A percentile compares a stretch with the other conserved stretches of the same genome.
Evolutionary conservation across 1,284 basidiomycete genomes (phyloP).

Genomic region (Ustilago sp.): DNA sequence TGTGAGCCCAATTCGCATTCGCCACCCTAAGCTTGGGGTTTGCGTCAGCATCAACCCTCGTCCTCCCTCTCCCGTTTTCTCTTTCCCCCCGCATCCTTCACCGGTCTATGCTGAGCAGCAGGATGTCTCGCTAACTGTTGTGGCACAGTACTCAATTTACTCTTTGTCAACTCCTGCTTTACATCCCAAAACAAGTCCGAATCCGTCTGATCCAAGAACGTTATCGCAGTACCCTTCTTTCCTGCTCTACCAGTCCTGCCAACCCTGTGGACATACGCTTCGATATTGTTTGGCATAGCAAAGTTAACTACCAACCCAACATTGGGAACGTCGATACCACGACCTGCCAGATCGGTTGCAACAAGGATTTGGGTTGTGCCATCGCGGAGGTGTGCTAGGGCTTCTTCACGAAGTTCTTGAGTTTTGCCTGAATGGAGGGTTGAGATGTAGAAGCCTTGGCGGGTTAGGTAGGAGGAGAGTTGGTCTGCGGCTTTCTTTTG

Average conservation of each 20-base stretch:
- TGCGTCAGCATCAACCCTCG: conserved; percentile 18
- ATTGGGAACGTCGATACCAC: conserved; percentile 98
- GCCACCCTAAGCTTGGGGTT: neutral
- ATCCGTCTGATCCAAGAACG: conserved; percentile 94
- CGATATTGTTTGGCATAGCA: conserved; percentile 95
- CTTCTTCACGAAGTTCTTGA: conserved; percentile 94
- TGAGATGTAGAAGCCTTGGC: conserved; percentile 85
- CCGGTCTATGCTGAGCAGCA: conserved; percentile 52
- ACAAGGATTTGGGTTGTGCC: conserved; percentile 87
- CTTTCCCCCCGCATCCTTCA: conserved; percentile 29
- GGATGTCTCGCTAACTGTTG: conserved; percentile 61
- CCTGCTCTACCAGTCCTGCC: conserved; percentile 97
- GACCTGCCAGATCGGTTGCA: conserved; percentile 95
- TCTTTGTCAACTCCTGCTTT: conserved; percentile 60
- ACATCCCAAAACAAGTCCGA: conserved; percentile 83
- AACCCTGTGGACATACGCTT: conserved; percentile 96
- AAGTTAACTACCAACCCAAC: conserved; percentile 96
- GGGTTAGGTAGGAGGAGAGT: conserved; percentile 89
- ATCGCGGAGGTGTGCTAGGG: conserved; percentile 84
- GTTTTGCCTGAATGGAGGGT: conserved; percentile 97
- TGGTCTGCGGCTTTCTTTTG: conserved; percentile 98
- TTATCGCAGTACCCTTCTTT: conserved; percentile 90
- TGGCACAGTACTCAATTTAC: conserved; percentile 56
- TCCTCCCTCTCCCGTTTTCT: conserved; percentile 46
- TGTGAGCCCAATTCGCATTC: neutral